These are phyloP conservation scores for Curvularia lunata DNA, from an alignment of 2,329 filamentous ascomycete species.

Conservation along the genomic window DNA sequence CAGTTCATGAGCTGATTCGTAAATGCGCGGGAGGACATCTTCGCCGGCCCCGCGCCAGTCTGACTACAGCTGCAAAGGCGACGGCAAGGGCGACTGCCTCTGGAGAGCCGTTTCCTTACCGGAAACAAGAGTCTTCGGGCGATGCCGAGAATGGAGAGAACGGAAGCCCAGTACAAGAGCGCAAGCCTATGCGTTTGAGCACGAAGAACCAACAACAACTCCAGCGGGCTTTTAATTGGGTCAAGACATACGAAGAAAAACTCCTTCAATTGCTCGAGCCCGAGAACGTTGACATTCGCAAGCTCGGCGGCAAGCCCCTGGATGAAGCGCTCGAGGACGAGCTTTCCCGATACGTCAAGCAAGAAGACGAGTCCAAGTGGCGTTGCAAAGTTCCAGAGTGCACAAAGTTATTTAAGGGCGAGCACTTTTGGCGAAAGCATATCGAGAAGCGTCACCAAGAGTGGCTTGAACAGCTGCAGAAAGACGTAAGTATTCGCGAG, in stretches of 20 bases:
- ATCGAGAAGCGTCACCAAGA: constrained; percentile 94
- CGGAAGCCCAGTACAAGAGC: constrained; percentile 73
- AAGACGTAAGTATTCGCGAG: constrained; percentile 70
- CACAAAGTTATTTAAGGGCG: constrained; percentile 95
- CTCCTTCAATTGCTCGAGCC: constrained; percentile 91
- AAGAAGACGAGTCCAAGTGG: constrained; percentile 97
- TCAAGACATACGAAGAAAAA: constrained; percentile 98
- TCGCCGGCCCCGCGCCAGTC: constrained; percentile 83
- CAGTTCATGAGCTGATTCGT: constrained; percentile 90
- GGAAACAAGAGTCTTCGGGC: constrained; percentile 72
- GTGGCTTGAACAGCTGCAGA: constrained; percentile 79
- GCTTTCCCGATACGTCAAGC: constrained; percentile 85
- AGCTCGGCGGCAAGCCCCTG: constrained; percentile 84
- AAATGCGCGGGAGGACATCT: constrained; percentile 98
- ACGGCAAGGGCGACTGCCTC: constrained; percentile 84
- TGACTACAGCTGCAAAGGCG: constrained; percentile 81
- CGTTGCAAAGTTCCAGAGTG: constrained; percentile 96
- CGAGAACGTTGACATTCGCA: constrained; percentile 82
- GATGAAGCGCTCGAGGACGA: constrained; percentile 90
- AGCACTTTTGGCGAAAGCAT: constrained; percentile 97
- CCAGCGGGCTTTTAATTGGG: constrained; percentile 96
- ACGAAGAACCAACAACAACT: constrained; percentile 89
- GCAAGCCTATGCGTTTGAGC: constrained; percentile 67
- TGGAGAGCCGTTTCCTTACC: constrained; percentile 82
- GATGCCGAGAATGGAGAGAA: constrained; percentile 66